A percentile compares a stretch with the other conserved stretches of the same genome.
Conservation (phyloP, 192 early-diverging fungal species). For the Neocallimastix lanati region DNA sequence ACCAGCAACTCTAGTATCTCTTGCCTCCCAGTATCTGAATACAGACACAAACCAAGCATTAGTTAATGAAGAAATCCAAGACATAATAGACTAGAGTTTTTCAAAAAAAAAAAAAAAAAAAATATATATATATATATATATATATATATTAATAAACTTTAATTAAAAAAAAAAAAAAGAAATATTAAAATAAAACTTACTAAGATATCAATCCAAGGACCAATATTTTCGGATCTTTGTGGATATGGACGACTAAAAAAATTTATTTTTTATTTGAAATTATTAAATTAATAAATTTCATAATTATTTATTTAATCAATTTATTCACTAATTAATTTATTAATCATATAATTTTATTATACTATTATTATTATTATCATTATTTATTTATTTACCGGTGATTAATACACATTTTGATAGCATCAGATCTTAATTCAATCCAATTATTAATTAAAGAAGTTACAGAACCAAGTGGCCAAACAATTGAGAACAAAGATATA, state of each 20-base stretch:
- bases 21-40: background rate
- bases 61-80: slow-evolving; percentile 29
- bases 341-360: too few species aligned
- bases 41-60: slow-evolving; percentile 23
- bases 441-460: slow-evolving; percentile 76
- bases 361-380: too few species aligned
- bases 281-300: too few species aligned
- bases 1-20: background rate
- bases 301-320: too few species aligned
- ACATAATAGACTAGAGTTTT: slow-evolving; percentile 16
- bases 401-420: slow-evolving; percentile 63
- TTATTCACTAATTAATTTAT: too few species aligned
- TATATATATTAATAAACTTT: too few species aligned
- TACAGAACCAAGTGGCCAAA: slow-evolving; percentile 71
- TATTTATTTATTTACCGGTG: too few species aligned
- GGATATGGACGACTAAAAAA: slow-evolving; percentile 46
- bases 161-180: too few species aligned
- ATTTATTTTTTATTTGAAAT: too few species aligned
- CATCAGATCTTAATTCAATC: slow-evolving; percentile 77
- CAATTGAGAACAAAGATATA: slow-evolving; percentile 65
- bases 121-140: too few species aligned
- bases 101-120: background rate
- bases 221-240: slow-evolving; percentile 49
- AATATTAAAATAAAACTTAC: background rate
- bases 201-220: slow-evolving; percentile 59